Base-by-base conservation (phyloP, 148 eudicot species). In the Nepenthes gracilis region DNA sequence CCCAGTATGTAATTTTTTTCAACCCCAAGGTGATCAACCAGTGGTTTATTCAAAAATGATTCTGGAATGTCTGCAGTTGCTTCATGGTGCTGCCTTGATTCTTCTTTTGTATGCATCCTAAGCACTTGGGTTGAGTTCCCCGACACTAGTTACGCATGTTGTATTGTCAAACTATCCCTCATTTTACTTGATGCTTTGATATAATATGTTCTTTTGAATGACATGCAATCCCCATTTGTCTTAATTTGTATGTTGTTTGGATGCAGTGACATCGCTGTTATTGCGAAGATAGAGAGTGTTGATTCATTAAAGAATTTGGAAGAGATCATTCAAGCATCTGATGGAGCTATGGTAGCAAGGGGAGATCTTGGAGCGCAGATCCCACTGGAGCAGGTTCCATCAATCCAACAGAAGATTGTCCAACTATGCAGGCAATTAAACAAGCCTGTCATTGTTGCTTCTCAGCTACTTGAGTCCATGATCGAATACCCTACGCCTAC, bases 351-450 rank as follows among this genome's bases (percentile, higher is more conserved):
- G 99, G 99, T 93, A 56, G 99, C 99, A 15, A 79, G 99, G 78
- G 99, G 99, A 50, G 99, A 93, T 69, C 80, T 93, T 67, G 99
- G 99, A 35, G 96, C 99, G 11, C 99, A 93, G 66, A 93, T 93
- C 67, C 99, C 99, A 49, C 70, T 93, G 64, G 99, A 93, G 76
- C 92, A 93, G 72, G 99, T 93, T 59, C 99, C 99, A 60, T 80
- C 87, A 53, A 86, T 77, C 64, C 99, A 93, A 73, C 95, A 93
- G 63, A 86, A 70, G 75, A 83, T 93, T 58, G 97, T 93, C 52
- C 80, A 84, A 55, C 70, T 86, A 33, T 93, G 99, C 77, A 75
- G 97, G 64, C 71, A 89, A 64, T 66, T 89, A 43, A 84, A 93
- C 63, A 88, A 77, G 72, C 99, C 99, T 8, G 97, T 89, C 47